Evolutionary conservation across 805 yeast genomes (phyloP).

Genomic region (Yarrowia phangngaensis): DNA sequence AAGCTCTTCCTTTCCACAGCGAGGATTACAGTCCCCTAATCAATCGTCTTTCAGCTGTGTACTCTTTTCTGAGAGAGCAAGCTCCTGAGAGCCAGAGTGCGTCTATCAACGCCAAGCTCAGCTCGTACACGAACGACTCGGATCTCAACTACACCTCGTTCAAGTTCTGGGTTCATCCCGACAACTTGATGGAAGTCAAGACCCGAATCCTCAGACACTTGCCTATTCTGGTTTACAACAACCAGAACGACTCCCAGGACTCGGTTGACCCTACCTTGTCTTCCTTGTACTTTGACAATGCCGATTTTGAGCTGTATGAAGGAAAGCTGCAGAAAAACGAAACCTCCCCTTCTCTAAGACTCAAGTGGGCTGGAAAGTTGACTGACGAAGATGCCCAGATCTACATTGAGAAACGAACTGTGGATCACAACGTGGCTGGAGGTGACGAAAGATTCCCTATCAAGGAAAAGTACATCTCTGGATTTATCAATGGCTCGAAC

Average conservation of each 20-base stretch:
- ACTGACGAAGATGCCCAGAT: conserved; percentile 66
- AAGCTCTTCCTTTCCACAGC: conserved; percentile 82
- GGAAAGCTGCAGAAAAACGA: conserved; percentile 69
- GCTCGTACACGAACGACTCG: conserved; percentile 38
- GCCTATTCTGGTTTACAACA: conserved; percentile 79
- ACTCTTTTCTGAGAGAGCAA: conserved; percentile 77
- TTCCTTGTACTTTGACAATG: conserved; percentile 82
- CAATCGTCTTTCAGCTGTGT: conserved; percentile 70
- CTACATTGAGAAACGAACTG: conserved; percentile 72
- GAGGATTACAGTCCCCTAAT: conserved; percentile 93
- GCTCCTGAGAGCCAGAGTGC: conserved; percentile 42
- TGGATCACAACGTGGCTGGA: conserved; percentile 44
- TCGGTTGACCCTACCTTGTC: conserved; percentile 75
- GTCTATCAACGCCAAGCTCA: conserved; percentile 40
- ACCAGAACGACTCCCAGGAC: conserved; percentile 45
- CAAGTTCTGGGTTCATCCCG: conserved; percentile 97
- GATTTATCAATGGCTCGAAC: conserved; percentile 56
- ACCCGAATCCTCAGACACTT: conserved; percentile 90
- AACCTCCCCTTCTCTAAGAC: conserved; percentile 69
- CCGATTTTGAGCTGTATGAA: conserved; percentile 78
- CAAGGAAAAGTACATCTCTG: conserved; percentile 78
- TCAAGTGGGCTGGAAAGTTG: conserved; percentile 88
- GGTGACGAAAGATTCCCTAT: conserved; percentile 54
- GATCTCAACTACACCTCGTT: conserved; percentile 49
- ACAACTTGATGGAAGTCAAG: conserved; percentile 93